Conservation (phyloP, 306 rosid species). For the Corylus americana region DNA sequence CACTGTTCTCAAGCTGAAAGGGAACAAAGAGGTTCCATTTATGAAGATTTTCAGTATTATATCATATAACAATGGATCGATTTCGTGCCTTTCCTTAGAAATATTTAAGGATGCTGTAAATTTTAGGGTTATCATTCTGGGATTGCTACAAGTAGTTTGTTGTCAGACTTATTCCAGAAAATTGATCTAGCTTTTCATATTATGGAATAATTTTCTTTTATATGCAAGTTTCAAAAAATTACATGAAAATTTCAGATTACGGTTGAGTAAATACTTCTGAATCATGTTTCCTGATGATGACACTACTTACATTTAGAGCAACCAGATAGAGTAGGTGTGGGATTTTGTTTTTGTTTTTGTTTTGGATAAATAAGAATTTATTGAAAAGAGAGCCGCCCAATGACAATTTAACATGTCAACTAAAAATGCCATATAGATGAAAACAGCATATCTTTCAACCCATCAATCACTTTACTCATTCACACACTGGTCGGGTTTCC, state of each 20-base stretch:
- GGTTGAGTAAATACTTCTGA: too few relatives aligned
- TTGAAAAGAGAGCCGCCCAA: too few relatives aligned
- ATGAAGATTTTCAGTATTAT: not conserved
- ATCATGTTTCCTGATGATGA: not conserved
- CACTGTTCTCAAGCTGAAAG: constrained; percentile 23
- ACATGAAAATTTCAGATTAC: not conserved
- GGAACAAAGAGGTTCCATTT: not conserved
- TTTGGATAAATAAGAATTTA: too few relatives aligned
- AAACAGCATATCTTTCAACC: too few relatives aligned
- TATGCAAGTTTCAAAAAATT: not conserved
- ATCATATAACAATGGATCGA: not conserved
- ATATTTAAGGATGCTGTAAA: not conserved
- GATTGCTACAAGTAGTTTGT: not conserved
- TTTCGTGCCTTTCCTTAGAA: not conserved
- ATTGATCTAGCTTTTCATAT: not conserved
- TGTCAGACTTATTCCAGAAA: not conserved
- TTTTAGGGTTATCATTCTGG: not conserved
- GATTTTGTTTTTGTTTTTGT: too few relatives aligned
- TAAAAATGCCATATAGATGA: too few relatives aligned
- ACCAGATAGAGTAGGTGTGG: not conserved
- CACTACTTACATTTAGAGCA: not conserved
- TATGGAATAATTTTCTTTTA: not conserved
- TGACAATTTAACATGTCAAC: too few relatives aligned
- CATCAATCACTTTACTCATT: too few relatives aligned
- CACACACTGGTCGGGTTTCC: too few relatives aligned